Percentiles rank a stretch among this genome's conserved stretches.
Conservation (phyloP, 2,329 filamentous ascomycete genomes). For the Fusarium tanahbumbuense region DNA sequence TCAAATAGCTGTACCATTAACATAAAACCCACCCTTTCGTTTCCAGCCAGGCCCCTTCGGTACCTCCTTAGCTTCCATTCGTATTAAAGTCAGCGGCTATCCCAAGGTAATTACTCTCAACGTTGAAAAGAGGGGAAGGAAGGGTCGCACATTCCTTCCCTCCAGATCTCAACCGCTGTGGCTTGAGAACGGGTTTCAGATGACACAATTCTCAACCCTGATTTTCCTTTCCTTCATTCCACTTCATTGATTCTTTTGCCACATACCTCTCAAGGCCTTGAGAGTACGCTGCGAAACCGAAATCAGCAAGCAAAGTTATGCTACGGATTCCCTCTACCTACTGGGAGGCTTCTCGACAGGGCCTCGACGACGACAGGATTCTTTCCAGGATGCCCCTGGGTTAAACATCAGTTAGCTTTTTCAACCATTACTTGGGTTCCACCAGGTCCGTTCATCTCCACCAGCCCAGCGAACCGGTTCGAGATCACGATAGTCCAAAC, state of each 20-base stretch:
- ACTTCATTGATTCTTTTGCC: conserved; percentile 24
- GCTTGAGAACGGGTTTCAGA: conserved; percentile 24
- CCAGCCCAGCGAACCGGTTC: conserved; percentile 42
- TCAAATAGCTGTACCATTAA: conserved; percentile 1
- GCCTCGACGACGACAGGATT: not conserved
- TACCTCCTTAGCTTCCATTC: not conserved
- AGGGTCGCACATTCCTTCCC: conserved; percentile 7
- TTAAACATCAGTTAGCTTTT: conserved; percentile 31
- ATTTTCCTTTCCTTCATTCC: conserved; percentile 24
- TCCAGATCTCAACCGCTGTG: conserved; percentile 6
- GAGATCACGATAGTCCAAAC: conserved; percentile 35
- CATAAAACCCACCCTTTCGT: conserved; percentile 1
- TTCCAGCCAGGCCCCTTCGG: not conserved
- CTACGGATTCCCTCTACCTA: not conserved
- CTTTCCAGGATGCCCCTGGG: conserved; percentile 11
- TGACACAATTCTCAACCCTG: conserved; percentile 11
- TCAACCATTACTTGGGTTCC: conserved; percentile 32
- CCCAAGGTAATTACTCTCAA: not conserved
- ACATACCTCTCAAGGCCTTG: conserved; percentile 34
- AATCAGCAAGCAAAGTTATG: not conserved
- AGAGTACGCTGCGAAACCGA: not conserved
- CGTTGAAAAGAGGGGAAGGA: conserved; percentile 15
- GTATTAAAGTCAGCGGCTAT: not conserved
- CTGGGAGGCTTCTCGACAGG: not conserved
- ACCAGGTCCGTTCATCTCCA: conserved; percentile 41